Percentiles rank a stretch among this genome's conserved stretches.
These are phyloP conservation scores for Fusarium incarnatum DNA, from an alignment of 2,329 filamentous ascomycete genomes.

Conservation along the genomic window DNA sequence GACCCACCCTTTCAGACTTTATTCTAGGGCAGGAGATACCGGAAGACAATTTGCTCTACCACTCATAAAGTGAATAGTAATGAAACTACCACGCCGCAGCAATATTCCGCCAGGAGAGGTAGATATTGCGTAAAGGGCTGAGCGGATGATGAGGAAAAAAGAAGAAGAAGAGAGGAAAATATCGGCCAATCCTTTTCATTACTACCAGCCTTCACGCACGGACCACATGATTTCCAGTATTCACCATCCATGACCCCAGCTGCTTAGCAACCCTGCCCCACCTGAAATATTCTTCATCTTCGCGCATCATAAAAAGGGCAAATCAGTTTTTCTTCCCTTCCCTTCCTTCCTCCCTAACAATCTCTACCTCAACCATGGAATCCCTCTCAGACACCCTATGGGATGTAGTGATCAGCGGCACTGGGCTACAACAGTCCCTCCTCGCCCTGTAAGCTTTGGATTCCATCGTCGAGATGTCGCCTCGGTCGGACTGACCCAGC, in stretches of 20 bases:
- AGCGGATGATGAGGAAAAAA: slow-evolving; percentile 46
- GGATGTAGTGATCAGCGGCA: slow-evolving; percentile 84
- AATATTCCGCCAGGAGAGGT: slow-evolving; percentile 45
- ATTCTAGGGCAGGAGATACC: slow-evolving; percentile 92
- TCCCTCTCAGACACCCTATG: slow-evolving; percentile 78
- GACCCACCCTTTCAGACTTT: slow-evolving; percentile 82
- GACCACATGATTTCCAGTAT: slow-evolving; percentile 34
- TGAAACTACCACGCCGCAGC: slow-evolving; percentile 62
- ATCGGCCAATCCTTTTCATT: slow-evolving; percentile 29
- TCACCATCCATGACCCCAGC: neutral
- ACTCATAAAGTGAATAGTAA: slow-evolving; percentile 62
- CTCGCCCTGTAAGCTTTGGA: slow-evolving; percentile 75
- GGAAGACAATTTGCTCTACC: slow-evolving; percentile 75
- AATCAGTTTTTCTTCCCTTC: slow-evolving; percentile 23
- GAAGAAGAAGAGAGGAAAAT: slow-evolving; percentile 48
- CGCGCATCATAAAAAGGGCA: slow-evolving; percentile 26
- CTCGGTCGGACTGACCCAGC: slow-evolving; percentile 51
- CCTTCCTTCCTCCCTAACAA: slow-evolving; percentile 23
- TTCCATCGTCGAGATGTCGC: slow-evolving; percentile 48
- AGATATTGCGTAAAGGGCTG: slow-evolving; percentile 49
- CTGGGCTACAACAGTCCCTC: slow-evolving; percentile 81
- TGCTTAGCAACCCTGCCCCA: slow-evolving; percentile 40
- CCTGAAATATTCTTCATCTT: slow-evolving; percentile 38
- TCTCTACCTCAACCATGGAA: slow-evolving; percentile 68
- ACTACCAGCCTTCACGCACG: slow-evolving; percentile 27